These are phyloP conservation scores for Suhomyces wounanorum DNA, from an alignment of 1,139 yeast species.

Conservation along the genomic window DNA sequence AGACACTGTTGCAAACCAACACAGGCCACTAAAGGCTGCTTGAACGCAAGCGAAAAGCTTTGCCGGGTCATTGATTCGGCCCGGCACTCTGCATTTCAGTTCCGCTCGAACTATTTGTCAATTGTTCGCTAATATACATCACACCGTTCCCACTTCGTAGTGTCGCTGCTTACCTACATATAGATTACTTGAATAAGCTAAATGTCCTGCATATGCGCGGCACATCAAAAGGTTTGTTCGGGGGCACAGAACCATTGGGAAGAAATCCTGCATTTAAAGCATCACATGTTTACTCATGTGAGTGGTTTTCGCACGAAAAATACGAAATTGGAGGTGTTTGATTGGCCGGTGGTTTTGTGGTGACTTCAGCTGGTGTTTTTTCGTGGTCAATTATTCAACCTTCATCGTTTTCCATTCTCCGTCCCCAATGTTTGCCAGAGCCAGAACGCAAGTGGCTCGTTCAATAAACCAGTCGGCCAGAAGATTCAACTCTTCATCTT, in stretches of 20 bases:
- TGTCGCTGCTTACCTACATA: too few species aligned
- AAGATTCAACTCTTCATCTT: constrained; percentile 34
- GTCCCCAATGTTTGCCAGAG: constrained; percentile 27
- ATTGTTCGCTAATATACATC: background rate
- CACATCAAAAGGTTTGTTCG: too few species aligned
- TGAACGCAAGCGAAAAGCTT: background rate
- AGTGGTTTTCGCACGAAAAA: background rate
- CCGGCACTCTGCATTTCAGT: background rate
- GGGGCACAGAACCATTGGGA: too few species aligned
- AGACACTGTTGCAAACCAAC: background rate
- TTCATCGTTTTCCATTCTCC: constrained; percentile 1
- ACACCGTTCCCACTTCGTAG: background rate
- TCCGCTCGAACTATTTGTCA: background rate
- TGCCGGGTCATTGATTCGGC: background rate
- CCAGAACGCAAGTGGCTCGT: constrained; percentile 18
- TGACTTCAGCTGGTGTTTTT: constrained; percentile 8
- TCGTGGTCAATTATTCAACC: constrained; percentile 7
- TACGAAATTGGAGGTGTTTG: constrained; percentile 1
- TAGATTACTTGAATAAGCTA: too few species aligned
- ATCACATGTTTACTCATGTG: background rate
- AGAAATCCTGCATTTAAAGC: too few species aligned
- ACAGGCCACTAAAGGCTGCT: background rate
- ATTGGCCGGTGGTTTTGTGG: constrained; percentile 14
- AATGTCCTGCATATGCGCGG: too few species aligned
- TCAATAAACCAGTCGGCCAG: constrained; percentile 22